Evolutionary conservation across 2,329 filamentous ascomycete species (phyloP).

Genomic region (Pseudocercospora macadamiae): DNA sequence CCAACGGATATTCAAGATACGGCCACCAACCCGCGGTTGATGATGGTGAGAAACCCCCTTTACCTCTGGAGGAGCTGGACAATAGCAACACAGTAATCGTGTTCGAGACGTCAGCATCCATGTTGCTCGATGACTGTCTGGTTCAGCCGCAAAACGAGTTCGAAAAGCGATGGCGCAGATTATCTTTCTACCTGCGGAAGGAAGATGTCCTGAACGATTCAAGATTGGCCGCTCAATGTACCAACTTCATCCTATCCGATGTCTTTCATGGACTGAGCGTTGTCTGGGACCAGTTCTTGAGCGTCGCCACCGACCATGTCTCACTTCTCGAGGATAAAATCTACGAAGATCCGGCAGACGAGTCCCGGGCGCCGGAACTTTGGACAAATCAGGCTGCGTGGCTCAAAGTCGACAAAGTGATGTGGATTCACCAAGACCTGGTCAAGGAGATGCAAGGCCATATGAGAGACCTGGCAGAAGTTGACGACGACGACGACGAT

Average conservation of each 20-base stretch:
- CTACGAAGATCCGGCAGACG: conserved; percentile 58
- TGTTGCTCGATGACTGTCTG: conserved; percentile 53
- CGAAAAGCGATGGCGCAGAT: conserved; percentile 56
- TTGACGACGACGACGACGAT: conserved; percentile 35
- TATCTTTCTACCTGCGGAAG: conserved; percentile 54
- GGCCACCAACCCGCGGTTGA: not conserved
- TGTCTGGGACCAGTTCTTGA: conserved; percentile 52
- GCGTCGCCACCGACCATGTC: conserved; percentile 52
- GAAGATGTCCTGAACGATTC: conserved; percentile 49
- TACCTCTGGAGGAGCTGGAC: conserved; percentile 42
- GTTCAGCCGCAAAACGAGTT: conserved; percentile 54
- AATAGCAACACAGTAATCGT: conserved; percentile 57
- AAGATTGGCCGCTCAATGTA: conserved; percentile 50
- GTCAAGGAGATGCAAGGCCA: conserved; percentile 50
- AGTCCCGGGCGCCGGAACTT: conserved; percentile 55
- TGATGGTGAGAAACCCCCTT: conserved; percentile 2
- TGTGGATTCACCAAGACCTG: conserved; percentile 54
- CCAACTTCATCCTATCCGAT: conserved; percentile 54
- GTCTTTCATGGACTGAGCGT: conserved; percentile 53
- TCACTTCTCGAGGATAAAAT: conserved; percentile 55
- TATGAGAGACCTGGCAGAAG: conserved; percentile 45
- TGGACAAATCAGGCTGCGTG: conserved; percentile 56
- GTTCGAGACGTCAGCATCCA: conserved; percentile 55
- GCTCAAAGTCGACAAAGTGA: conserved; percentile 57
- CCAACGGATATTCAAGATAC: not conserved